Conservation (phyloP, 106 monocot species). For the Dendrobium chrysotoxum region DNA sequence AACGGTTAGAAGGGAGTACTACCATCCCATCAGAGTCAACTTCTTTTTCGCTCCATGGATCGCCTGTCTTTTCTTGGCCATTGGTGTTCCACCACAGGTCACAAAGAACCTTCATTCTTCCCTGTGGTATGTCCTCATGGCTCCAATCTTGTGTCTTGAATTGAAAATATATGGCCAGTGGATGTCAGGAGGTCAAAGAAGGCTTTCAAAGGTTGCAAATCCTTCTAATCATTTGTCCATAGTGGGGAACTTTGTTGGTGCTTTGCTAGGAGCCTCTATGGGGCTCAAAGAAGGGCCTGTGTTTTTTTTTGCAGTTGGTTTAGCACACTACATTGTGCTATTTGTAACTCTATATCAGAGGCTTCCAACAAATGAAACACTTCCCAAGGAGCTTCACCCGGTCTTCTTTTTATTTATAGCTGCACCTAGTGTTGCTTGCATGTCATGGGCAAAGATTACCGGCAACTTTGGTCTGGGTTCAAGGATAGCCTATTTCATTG, state of each 20-base stretch:
- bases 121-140: slow-evolving; percentile 73
- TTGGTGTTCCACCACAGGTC: slow-evolving; percentile 48
- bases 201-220: slow-evolving; percentile 72
- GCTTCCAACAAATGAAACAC: slow-evolving; percentile 70
- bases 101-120: slow-evolving; percentile 13
- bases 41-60: slow-evolving; percentile 96
- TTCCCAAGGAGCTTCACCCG: slow-evolving; percentile 82
- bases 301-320: slow-evolving; percentile 79
- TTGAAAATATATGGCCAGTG: slow-evolving; percentile 87
- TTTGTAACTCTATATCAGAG: slow-evolving; percentile 87
- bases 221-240: slow-evolving; percentile 74
- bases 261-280: slow-evolving; percentile 63
- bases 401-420: slow-evolving; percentile 90
- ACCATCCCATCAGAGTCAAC: slow-evolving; percentile 75
- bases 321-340: slow-evolving; percentile 72
- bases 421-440: slow-evolving; percentile 64
- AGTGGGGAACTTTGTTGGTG: slow-evolving; percentile 83
- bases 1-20: slow-evolving; percentile 68
- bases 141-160: slow-evolving; percentile 69
- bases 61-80: slow-evolving; percentile 56
- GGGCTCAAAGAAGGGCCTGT: slow-evolving; percentile 79
- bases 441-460: slow-evolving; percentile 62
- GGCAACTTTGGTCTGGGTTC: slow-evolving; percentile 50
- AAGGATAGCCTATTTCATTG: slow-evolving; percentile 52
- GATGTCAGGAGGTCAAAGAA: slow-evolving; percentile 72